Conservation (phyloP, 495 filamentous ascomycete genomes). For the Achaetomiella virescens region DNA sequence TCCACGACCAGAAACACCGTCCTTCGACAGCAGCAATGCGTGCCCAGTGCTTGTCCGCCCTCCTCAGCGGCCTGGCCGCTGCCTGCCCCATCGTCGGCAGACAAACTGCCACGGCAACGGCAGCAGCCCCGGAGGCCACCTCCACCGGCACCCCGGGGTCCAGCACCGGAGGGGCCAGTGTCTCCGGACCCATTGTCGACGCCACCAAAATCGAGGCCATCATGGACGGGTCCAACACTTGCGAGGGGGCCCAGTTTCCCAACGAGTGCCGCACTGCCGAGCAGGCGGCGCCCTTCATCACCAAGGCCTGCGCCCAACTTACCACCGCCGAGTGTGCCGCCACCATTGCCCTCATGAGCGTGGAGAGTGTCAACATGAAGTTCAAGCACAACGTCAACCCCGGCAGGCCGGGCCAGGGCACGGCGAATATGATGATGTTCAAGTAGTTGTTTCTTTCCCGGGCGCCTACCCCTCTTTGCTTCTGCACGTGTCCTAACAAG, state of each 20-base stretch:
- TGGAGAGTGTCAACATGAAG: conserved; percentile 62
- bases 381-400: conserved; percentile 59
- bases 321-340: conserved; percentile 54
- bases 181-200: neutral
- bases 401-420: conserved; percentile 64
- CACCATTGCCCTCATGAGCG: conserved; percentile 55
- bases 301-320: conserved; percentile 25
- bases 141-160: neutral
- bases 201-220: conserved; percentile 40
- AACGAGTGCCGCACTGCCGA: conserved; percentile 62
- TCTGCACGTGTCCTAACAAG: neutral
- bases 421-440: conserved; percentile 69
- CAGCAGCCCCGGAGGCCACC: neutral
- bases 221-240: conserved; percentile 43
- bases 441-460: conserved; percentile 6
- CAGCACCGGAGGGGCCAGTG: conserved; percentile 28
- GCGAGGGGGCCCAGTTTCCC: conserved; percentile 35
- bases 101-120: neutral
- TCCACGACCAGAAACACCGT: neutral
- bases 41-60: neutral
- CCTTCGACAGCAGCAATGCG: conserved; percentile 6
- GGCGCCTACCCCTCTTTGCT: neutral
- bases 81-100: neutral
- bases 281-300: conserved; percentile 50
- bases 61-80: conserved; percentile 8